Conservation (phyloP, 2,329 filamentous ascomycete genomes). For the Sporothrix variecibatus region DNA sequence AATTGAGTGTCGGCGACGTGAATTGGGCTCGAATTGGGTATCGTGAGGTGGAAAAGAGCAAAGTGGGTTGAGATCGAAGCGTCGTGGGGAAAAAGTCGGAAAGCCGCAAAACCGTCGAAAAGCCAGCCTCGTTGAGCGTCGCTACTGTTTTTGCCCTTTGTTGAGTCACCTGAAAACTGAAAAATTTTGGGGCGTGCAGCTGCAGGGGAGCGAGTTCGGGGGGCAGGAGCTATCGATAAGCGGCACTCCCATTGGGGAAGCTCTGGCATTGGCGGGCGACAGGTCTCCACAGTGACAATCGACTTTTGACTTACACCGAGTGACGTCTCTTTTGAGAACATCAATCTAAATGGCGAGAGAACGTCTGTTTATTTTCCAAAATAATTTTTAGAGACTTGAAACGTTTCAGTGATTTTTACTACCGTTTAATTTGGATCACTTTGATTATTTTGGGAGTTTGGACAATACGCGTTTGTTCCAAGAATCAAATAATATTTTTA, state of each 20-base stretch:
- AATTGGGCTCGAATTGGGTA: background rate
- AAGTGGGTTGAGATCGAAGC: background rate
- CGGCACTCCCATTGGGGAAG: background rate
- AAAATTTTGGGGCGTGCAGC: constrained; percentile 15
- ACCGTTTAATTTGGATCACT: background rate
- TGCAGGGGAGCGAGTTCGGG: background rate
- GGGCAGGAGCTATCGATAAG: constrained; percentile 14
- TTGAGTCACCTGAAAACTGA: constrained; percentile 5
- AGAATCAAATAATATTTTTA: too few species aligned
- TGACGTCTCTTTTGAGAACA: background rate
- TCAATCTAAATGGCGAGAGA: background rate
- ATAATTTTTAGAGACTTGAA: background rate
- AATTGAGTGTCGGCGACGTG: background rate
- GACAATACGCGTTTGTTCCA: too few species aligned
- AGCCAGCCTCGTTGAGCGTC: background rate
- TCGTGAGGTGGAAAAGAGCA: background rate
- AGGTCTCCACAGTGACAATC: constrained; percentile 4
- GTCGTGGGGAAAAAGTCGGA: constrained; percentile 17
- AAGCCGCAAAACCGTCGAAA: background rate
- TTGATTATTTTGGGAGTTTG: background rate
- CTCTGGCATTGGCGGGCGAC: background rate
- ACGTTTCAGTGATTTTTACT: too few species aligned
- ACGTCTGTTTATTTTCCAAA: background rate
- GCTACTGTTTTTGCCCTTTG: background rate
- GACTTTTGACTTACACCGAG: constrained; percentile 12